These are phyloP conservation scores for Trametes gibbosa DNA, from an alignment of 768 basidiomycete species.

Conservation along the genomic window DNA sequence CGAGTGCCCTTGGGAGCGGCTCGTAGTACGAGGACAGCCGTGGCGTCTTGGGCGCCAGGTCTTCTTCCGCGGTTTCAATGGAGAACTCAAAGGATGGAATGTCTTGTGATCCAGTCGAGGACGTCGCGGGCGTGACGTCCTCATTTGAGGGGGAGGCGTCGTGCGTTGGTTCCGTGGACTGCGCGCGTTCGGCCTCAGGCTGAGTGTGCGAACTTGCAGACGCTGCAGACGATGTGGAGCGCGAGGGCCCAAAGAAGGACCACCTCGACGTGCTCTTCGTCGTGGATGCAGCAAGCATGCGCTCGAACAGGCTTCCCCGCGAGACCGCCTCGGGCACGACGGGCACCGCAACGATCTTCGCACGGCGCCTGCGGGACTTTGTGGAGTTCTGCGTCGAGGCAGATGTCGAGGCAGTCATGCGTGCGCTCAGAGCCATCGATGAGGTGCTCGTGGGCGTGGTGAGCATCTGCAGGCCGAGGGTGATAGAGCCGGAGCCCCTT, in stretches of 20 bases:
- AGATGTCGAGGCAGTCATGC: slow-evolving; percentile 12
- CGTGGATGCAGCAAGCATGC: background rate
- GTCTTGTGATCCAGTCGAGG: background rate
- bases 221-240: background rate
- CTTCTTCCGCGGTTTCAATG: background rate
- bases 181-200: background rate
- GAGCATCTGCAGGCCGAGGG: background rate
- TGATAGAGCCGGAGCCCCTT: background rate
- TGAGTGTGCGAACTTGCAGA: background rate
- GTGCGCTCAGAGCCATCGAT: background rate
- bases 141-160: background rate
- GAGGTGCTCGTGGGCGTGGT: background rate
- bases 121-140: background rate
- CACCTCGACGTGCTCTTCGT: background rate
- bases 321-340: background rate
- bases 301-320: no score
- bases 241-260: background rate
- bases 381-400: slow-evolving; percentile 8
- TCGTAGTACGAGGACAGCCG: background rate
- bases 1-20: slow-evolving; percentile 5
- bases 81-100: background rate
- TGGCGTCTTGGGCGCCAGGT: background rate
- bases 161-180: background rate
- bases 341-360: slow-evolving; percentile 13
- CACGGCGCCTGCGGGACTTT: slow-evolving; percentile 11